phyloP scores from a whole-genome alignment of 257 asterid genomes.

The Verbena officinalis region DNA sequence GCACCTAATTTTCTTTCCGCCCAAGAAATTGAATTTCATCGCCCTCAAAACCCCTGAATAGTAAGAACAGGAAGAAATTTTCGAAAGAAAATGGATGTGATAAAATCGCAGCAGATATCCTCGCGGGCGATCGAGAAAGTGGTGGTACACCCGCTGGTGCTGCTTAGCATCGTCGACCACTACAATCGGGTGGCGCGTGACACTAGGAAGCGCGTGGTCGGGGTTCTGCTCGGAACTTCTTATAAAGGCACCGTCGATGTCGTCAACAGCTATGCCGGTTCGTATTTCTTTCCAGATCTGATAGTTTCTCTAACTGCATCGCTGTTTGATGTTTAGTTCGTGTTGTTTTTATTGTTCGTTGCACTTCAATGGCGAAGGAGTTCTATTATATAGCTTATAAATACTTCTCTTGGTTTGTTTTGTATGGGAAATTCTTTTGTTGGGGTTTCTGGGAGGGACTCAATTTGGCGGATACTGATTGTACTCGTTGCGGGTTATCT shows the following conservation, averaged over 20 bases:
- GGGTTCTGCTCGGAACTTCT: slow-evolving; percentile 85
- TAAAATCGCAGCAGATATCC: slow-evolving; percentile 84
- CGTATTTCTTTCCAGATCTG: slow-evolving; percentile 51
- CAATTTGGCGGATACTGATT: background rate
- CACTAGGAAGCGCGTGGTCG: slow-evolving; percentile 85
- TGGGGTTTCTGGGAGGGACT: background rate
- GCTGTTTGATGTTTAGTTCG: slow-evolving; percentile 18
- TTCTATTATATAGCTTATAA: background rate
- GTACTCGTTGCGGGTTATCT: background rate
- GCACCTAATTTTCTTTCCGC: slow-evolving; percentile 22
- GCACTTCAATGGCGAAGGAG: background rate
- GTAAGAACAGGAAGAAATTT: background rate
- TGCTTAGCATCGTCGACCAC: slow-evolving; percentile 94
- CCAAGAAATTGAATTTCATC: slow-evolving; percentile 13
- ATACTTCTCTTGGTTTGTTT: background rate
- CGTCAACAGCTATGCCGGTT: slow-evolving; percentile 95
- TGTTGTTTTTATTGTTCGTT: background rate
- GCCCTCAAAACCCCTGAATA: slow-evolving; percentile 28
- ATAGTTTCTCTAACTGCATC: background rate
- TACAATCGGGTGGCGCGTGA: slow-evolving; percentile 95
- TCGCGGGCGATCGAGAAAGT: slow-evolving; percentile 86
- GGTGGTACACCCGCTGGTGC: slow-evolving; percentile 90
- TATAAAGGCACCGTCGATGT: slow-evolving; percentile 91
- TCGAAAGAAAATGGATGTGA: slow-evolving; percentile 62
- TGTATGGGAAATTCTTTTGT: background rate